phyloP scores from a whole-genome alignment of 371 early-diverging fungal species.

The Actinomortierella ambigua region DNA sequence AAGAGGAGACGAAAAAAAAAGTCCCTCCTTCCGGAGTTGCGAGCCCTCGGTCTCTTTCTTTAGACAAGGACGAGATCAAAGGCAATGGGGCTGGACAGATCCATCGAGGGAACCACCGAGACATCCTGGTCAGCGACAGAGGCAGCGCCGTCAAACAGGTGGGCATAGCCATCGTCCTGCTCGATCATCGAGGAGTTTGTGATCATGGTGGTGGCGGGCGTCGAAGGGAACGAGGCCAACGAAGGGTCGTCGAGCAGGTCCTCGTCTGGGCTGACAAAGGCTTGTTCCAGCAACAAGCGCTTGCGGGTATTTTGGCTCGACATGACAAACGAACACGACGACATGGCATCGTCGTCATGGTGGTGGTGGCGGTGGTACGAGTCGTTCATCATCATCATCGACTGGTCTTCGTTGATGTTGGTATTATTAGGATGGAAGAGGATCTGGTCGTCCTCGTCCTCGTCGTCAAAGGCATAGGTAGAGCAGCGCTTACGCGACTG shows the following conservation, averaged over 20 bases:
- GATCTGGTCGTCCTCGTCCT: constrained; percentile 14
- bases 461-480: constrained; percentile 37
- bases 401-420: too few species aligned
- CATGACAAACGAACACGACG: constrained; percentile 26
- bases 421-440: constrained; percentile 15
- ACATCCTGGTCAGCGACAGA: constrained; percentile 14
- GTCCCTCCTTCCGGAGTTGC: too few species aligned
- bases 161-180: constrained; percentile 22
- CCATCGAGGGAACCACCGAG: constrained; percentile 12
- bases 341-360: too few species aligned
- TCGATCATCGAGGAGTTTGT: background rate
- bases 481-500: constrained; percentile 24
- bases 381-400: too few species aligned
- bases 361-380: too few species aligned
- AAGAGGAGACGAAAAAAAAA: background rate
- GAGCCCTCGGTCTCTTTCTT: too few species aligned
- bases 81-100: constrained; percentile 25
- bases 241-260: too few species aligned
- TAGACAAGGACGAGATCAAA: constrained; percentile 16
- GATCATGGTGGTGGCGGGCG: too few species aligned
- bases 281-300: constrained; percentile 45
- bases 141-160: constrained; percentile 33
- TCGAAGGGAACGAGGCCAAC: too few species aligned
- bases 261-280: constrained; percentile 37
- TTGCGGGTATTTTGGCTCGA: constrained; percentile 44